Percentiles rank a stretch among this genome's conserved stretches.
Conservation (phyloP, 371 early-diverging fungal genomes). For the Capniomyces stellatus region DNA sequence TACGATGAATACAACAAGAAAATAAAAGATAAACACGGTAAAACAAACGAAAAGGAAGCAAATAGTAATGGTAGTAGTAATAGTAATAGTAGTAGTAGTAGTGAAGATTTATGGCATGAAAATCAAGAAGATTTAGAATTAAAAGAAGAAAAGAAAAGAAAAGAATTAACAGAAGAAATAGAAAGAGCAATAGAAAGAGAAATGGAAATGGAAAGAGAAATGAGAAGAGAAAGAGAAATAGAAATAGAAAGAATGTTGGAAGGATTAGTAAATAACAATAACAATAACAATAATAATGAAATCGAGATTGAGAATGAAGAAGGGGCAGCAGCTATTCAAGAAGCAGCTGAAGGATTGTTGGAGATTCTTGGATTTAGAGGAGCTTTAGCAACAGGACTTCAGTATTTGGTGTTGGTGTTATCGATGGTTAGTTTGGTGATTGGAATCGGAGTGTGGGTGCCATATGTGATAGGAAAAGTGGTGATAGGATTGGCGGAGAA, state of each 20-base stretch:
- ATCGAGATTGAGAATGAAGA: neutral
- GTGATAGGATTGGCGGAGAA: neutral
- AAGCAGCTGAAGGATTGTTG: slow-evolving; percentile 14
- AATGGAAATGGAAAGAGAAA: neutral
- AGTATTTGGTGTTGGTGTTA: slow-evolving; percentile 60
- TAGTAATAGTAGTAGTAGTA: too few species aligned
- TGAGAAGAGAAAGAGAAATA: too few species aligned
- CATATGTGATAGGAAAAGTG: slow-evolving; percentile 32
- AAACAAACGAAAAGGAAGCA: too few species aligned
- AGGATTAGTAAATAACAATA: neutral
- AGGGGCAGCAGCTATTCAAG: neutral
- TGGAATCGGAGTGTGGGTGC: slow-evolving; percentile 51
- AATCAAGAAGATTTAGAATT: too few species aligned
- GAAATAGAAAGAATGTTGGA: neutral
- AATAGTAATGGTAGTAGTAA: too few species aligned
- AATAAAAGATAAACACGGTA: too few species aligned
- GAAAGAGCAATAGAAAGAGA: too few species aligned
- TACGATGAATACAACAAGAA: too few species aligned
- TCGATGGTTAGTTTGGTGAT: slow-evolving; percentile 50
- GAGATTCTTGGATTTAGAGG: slow-evolving; percentile 83
- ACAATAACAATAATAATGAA: neutral
- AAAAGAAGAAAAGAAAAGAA: too few species aligned
- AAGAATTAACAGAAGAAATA: too few species aligned
- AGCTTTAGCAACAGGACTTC: slow-evolving; percentile 45
- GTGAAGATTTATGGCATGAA: too few species aligned